A percentile compares a stretch with the other conserved stretches of the same genome.
Conservation (phyloP, 1,284 basidiomycete species). For the Puccinia horiana region DNA sequence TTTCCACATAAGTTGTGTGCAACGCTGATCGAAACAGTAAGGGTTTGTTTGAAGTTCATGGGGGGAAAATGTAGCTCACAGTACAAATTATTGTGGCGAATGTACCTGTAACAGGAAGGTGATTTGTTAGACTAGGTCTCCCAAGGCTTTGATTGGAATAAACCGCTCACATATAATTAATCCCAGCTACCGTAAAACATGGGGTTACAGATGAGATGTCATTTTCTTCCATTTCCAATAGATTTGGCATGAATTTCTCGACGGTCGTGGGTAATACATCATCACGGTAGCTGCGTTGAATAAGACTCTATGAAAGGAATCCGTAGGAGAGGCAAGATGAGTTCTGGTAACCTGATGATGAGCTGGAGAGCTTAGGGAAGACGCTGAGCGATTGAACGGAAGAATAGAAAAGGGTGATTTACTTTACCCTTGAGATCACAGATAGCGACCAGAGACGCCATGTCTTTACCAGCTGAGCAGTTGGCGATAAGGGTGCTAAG, state of each 20-base stretch:
- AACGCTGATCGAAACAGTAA: background rate
- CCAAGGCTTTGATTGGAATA: background rate
- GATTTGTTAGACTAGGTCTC: background rate
- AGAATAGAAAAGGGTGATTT: background rate
- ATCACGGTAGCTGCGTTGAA: conserved; percentile 95
- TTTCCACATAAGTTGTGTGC: conserved; percentile 23
- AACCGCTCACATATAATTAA: conserved; percentile 52
- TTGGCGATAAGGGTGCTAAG: background rate
- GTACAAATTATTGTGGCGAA: conserved; percentile 44
- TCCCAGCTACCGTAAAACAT: conserved; percentile 71
- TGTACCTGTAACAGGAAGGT: conserved; percentile 3
- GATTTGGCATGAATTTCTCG: conserved; percentile 88
- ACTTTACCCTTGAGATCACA: conserved; percentile 90
- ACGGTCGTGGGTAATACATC: conserved; percentile 86
- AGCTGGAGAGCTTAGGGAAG: background rate
- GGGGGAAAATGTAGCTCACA: conserved; percentile 4
- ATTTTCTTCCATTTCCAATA: conserved; percentile 90
- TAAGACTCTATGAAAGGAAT: conserved; percentile 71
- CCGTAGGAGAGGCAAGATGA: background rate
- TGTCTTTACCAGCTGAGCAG: conserved; percentile 31
- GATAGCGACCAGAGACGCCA: conserved; percentile 72
- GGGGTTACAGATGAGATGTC: conserved; percentile 91
- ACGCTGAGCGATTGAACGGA: background rate
- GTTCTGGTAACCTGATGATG: background rate
- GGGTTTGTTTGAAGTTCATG: background rate